Conservation (phyloP, 2,329 filamentous ascomycete species). For the Talaromyces rugulosus region DNA sequence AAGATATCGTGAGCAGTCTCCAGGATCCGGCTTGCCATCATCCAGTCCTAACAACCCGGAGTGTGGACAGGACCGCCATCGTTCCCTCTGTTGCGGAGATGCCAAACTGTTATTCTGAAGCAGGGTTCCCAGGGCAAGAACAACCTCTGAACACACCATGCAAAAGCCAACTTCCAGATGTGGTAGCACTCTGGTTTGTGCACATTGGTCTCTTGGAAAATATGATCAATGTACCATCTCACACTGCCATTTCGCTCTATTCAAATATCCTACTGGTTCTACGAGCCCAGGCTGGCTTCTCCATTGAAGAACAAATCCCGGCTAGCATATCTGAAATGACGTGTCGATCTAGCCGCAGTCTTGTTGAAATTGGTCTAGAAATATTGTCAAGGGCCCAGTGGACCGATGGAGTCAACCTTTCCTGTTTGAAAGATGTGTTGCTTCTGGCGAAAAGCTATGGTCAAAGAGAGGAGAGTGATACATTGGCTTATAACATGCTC, state of each 20-base stretch:
- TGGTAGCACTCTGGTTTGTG: slow-evolving; percentile 3
- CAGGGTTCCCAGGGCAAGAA: not conserved
- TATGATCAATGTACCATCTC: not conserved
- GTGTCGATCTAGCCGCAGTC: not conserved
- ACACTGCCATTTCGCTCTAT: not conserved
- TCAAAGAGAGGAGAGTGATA: not conserved
- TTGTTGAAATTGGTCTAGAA: slow-evolving; percentile 1
- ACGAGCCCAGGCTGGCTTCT: slow-evolving; percentile 1
- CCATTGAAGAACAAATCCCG: not conserved
- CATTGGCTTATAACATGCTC: not conserved
- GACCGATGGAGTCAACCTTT: not conserved
- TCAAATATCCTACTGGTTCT: not conserved
- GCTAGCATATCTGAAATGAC: not conserved
- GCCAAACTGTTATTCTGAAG: no score
- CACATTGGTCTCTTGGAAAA: not conserved
- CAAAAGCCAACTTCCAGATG: not conserved
- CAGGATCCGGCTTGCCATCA: not conserved
- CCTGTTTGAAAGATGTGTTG: not conserved
- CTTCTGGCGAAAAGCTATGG: not conserved
- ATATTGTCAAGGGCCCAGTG: not conserved
- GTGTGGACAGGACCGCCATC: not conserved
- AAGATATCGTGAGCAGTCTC: not conserved
- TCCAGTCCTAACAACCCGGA: not conserved
- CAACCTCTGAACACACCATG: not conserved
- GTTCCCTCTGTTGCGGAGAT: no score